Base-by-base conservation (phyloP, 768 basidiomycete species). In the Leccinum aurantiacum region DNA sequence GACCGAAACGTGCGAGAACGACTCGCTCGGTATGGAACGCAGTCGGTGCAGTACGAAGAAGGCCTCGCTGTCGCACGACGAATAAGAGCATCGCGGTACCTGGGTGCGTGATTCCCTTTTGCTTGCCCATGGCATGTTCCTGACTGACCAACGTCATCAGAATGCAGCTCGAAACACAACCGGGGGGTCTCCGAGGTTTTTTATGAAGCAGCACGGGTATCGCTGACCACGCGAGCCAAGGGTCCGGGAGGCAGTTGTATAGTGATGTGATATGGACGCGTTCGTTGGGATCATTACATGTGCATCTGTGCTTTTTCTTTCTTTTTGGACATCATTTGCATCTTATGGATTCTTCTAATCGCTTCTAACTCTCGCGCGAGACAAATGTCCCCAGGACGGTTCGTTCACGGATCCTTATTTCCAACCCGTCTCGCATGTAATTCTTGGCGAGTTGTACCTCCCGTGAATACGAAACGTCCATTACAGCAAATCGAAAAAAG, bases 101-200 rank as follows among this genome's bases (percentile, higher is more conserved):
- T 98, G 2, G 96, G 94, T 93, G 61, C 35, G 84, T 78, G n/a
- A 54, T 48, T 38, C 22, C 53, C 5, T 54, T 37, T 54, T 37
- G 35, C 10, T 17, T 57, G n/a, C 4, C 4, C 29, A 17, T 27
- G 9, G 10, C 52, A 25, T 19, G n/a, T 5, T n/a, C 33, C 14
- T 38, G 25, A 37, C 49, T 59, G 54, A 58, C 22, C 13, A 17
- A 5, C 37, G 29, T 49, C 47, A 33, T 57, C 27, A 97, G 95
- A 98, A 80, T 98, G 96, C 71, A 96, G 94, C 63, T 95, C 96
- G 8, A 98, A 98, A 74, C 94, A 96, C 69, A 95, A 97, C 65
- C 85, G 96, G 52, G 96, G 96, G 4, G 95, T 98, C 11, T 81
- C 85, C 29, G 95, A 98, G 71, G 94, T 95, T 9, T 95, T 98